Percentiles rank a stretch among this genome's conserved stretches.
Conservation (phyloP, 2,329 filamentous ascomycete genomes). For the Nigrospora sphaerica region DNA sequence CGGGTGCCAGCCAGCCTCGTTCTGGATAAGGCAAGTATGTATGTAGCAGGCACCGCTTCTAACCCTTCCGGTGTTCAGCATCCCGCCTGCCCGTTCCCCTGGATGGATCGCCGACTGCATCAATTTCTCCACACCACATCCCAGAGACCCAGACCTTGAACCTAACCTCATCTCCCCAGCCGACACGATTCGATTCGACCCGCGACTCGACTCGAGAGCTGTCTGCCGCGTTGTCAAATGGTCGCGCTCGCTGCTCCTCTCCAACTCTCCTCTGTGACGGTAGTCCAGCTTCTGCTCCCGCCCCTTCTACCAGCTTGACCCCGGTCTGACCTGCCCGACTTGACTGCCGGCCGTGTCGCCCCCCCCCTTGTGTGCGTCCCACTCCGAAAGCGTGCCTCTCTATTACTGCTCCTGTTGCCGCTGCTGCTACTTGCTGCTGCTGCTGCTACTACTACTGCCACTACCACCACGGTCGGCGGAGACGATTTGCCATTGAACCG, state of each 20-base stretch:
- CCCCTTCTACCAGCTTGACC: too few species aligned
- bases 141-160: not conserved
- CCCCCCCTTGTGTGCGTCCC: not conserved
- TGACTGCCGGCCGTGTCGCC: too few species aligned
- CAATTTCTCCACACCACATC: slow-evolving; percentile 3
- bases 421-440: not conserved
- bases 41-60: too few species aligned
- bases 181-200: not conserved
- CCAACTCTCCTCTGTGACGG: too few species aligned
- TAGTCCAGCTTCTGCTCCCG: too few species aligned
- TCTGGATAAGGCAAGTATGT: too few species aligned
- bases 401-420: not conserved
- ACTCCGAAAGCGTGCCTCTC: not conserved
- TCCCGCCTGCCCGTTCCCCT: slow-evolving; percentile 2
- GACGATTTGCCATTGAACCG: too few species aligned
- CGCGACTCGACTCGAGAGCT: too few species aligned
- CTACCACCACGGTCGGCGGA: not conserved
- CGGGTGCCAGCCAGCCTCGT: too few species aligned
- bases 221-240: too few species aligned
- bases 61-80: not conserved
- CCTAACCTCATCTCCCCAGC: slow-evolving; percentile 2
- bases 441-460: not conserved
- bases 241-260: too few species aligned
- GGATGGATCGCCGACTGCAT: slow-evolving; percentile 1
- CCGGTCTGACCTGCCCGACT: too few species aligned